phyloP scores from a whole-genome alignment of 2,329 filamentous ascomycete species.

The Arthroderma uncinatum region DNA sequence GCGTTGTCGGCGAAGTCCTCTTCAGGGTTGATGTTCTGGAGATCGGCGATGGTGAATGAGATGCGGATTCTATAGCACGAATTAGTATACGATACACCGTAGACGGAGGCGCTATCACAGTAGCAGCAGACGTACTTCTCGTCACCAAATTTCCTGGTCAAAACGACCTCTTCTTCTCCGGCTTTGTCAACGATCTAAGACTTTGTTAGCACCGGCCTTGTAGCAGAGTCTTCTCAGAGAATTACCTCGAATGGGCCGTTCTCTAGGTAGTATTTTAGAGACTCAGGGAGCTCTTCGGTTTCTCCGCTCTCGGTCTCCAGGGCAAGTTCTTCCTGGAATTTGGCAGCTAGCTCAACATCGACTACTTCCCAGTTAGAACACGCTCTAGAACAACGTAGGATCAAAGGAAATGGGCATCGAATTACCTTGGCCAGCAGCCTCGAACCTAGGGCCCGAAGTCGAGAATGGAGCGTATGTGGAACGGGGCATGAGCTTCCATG shows the following conservation, averaged over 20 bases:
- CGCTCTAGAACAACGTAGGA: background rate
- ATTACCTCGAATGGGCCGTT: constrained; percentile 69
- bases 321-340: constrained; percentile 72
- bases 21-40: constrained; percentile 54
- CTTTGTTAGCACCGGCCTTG: constrained; percentile 1
- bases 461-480: constrained; percentile 38
- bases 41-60: constrained; percentile 73
- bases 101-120: background rate
- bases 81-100: background rate
- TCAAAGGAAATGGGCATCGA: background rate
- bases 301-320: constrained; percentile 75
- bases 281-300: constrained; percentile 58
- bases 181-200: constrained; percentile 56
- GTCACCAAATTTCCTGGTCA: constrained; percentile 71
- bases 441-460: constrained; percentile 32
- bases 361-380: constrained; percentile 28
- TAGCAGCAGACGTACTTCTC: constrained; percentile 57
- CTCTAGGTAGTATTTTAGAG: constrained; percentile 78
- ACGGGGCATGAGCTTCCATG: constrained; percentile 36
- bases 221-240: background rate
- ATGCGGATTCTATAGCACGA: constrained; percentile 53
- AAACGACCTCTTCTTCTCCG: constrained; percentile 76
- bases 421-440: constrained; percentile 39
- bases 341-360: constrained; percentile 71
- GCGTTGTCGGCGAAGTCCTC: constrained; percentile 46